Base-by-base conservation (phyloP, 805 yeast genomes). In the Starmerella geochares region DNA sequence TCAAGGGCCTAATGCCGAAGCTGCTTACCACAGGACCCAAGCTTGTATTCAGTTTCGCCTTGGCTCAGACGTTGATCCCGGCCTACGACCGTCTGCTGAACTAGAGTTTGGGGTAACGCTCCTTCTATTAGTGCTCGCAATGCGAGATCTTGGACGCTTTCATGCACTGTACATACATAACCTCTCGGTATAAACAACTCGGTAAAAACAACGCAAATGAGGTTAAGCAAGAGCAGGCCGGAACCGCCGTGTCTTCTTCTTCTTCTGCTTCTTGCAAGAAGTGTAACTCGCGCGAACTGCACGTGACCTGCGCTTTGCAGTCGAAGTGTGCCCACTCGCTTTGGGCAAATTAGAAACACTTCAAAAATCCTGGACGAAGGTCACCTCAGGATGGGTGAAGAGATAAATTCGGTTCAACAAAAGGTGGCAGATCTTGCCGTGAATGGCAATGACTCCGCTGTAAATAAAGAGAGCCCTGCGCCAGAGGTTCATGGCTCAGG, bases 11-110 rank as follows among this genome's bases (percentile, higher is more conserved):
- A 64, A 85, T 94, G 53, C 98, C 98, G 54, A 92, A 92, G 71
- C 77, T 92, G 64, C 77, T 92, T 67, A 92, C 98, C 44, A 88
- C 98, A 31, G 98, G 98, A 59, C 98, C 98, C 49, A 92, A 92
- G 73, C 78, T 92, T 62, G 98, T 92, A 48, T 92, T 92, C 68
- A 86, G 95, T n/a, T 90, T 90, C 65, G 98, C 98, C 9, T 72
- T 90, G 67, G 98, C 98, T 39, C 98, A 90, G 73, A 77, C 95
- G 36, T 78, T 92, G 72, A 92, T 92, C 60, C 98, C 98, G 53
- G 94, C 94, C 53, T 87, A 88, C 62, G 98, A 92, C 68, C 79
- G 79, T 59, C 58, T 82, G 51, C 67, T 86, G 57, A 70, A 55
- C 27, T 41, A 38, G 37, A 42, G 19, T n/a, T n/a, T n/a, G n/a